A percentile compares a stretch with the other conserved stretches of the same genome.
These are phyloP conservation scores for Citrus sinensis DNA, from an alignment of 345 rosid genomes.

Conservation along the genomic window DVS_A1.0 CM039168.1:1312501-1313000, in stretches of 20 bases:
- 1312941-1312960: too few species aligned
- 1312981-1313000: too few species aligned
- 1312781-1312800: not conserved
- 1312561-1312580: slow-evolving; percentile 47
- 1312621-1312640: slow-evolving; percentile 65
- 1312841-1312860: slow-evolving; percentile 1
- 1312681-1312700: not conserved
- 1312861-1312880: not conserved
- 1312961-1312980: too few species aligned
- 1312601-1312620: slow-evolving; percentile 82
- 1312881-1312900: not conserved
- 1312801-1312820: not conserved
- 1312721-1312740: slow-evolving; percentile 6
- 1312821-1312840: not conserved
- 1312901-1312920: not conserved
- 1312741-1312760: not conserved
- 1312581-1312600: slow-evolving; percentile 65
- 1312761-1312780: not conserved
- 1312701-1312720: not conserved
- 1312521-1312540: slow-evolving; percentile 84
- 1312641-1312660: not conserved
- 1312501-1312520: slow-evolving; percentile 76
- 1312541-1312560: slow-evolving; percentile 65
- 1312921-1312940: too few species aligned
- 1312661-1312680: not conserved